Conservation (phyloP, 179 eudicot species). For the Spergularia azorica region DNA sequence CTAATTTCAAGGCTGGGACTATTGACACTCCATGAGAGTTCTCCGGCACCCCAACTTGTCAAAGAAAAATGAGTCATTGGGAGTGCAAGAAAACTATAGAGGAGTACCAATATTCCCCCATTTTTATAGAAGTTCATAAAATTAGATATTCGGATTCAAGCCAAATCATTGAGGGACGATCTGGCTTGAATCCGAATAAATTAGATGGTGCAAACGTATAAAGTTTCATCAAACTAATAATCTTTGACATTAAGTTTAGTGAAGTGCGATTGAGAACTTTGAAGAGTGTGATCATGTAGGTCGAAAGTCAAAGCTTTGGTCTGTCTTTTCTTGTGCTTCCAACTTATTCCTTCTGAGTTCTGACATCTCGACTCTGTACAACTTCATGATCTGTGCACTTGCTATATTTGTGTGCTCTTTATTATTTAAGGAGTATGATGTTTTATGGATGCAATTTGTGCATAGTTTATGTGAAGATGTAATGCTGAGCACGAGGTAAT, state of each 20-base stretch:
- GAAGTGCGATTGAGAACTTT: neutral
- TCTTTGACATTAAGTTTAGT: conserved; percentile 12
- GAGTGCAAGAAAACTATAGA: too few species aligned
- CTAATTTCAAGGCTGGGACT: too few species aligned
- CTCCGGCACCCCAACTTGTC: too few species aligned
- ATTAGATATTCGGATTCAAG: neutral
- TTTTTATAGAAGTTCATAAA: neutral
- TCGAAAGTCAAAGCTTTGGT: conserved; percentile 35
- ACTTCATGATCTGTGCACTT: conserved; percentile 32
- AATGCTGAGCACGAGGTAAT: conserved; percentile 19
- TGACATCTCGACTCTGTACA: conserved; percentile 34
- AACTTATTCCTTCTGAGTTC: conserved; percentile 35
- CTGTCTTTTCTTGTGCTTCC: conserved; percentile 37
- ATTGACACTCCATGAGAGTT: too few species aligned
- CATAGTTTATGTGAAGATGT: conserved; percentile 2
- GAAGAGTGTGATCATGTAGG: conserved; percentile 23
- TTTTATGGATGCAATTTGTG: neutral
- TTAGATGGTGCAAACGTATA: neutral
- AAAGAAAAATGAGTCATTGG: too few species aligned
- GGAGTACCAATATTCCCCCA: too few species aligned
- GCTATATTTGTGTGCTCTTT: conserved; percentile 9
- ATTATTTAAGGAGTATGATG: neutral
- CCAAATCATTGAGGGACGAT: neutral
- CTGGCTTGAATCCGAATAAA: neutral
- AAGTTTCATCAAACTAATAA: neutral